Conservation (phyloP, 1,139 yeast species). For the Debaryomyces coudertii region DNA sequence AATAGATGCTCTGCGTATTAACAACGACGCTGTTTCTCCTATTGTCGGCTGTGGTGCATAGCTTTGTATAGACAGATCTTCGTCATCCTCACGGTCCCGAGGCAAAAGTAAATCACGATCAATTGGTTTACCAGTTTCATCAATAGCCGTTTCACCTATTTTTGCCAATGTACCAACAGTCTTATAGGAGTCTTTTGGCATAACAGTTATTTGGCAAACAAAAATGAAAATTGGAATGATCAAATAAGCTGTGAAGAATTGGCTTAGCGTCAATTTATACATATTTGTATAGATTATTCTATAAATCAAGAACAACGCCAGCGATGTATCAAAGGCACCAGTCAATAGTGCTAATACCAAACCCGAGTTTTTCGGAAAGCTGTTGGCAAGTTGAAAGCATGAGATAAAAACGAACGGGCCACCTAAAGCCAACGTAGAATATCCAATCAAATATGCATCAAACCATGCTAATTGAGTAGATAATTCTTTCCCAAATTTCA, state of each 20-base stretch:
- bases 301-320: constrained; percentile 57
- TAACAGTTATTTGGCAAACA: constrained; percentile 68
- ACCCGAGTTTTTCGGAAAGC: constrained; percentile 48
- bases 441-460: constrained; percentile 46
- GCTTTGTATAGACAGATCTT: constrained; percentile 6
- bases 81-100: constrained; percentile 31
- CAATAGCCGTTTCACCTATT: constrained; percentile 69
- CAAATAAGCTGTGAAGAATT: constrained; percentile 68
- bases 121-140: constrained; percentile 59
- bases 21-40: constrained; percentile 45
- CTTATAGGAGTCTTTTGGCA: constrained; percentile 80
- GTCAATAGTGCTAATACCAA: constrained; percentile 44
- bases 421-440: constrained; percentile 46
- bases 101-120: constrained; percentile 42
- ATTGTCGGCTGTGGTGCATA: constrained; percentile 38
- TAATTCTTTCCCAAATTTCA: constrained; percentile 40
- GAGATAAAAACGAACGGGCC: constrained; percentile 53
- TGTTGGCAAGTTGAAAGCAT: constrained; percentile 49
- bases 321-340: constrained; percentile 47
- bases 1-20: constrained; percentile 40
- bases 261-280: constrained; percentile 36
- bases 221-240: constrained; percentile 75
- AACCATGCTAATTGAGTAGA: constrained; percentile 11
- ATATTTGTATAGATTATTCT: constrained; percentile 59
- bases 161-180: constrained; percentile 69